phyloP scores from a whole-genome alignment of 345 rosid genomes.

The Excoecaria agallocha region DNA sequence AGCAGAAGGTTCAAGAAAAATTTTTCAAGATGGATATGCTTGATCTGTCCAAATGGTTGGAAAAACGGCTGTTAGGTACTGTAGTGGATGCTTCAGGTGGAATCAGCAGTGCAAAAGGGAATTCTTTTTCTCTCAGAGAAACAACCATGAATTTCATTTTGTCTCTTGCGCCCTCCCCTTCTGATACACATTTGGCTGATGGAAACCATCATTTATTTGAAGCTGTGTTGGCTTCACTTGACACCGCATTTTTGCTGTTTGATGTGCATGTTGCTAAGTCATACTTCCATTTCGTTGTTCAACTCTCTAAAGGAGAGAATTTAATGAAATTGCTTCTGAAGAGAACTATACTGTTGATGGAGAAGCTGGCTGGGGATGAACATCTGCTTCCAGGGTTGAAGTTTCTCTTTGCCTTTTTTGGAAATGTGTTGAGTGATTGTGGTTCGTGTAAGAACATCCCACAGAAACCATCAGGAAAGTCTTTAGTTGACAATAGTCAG shows the following conservation, averaged over 20 bases:
- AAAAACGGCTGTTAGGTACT: conserved; percentile 80
- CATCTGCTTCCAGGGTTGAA: conserved; percentile 71
- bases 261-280: conserved; percentile 74
- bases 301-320: conserved; percentile 67
- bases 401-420: conserved; percentile 80
- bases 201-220: conserved; percentile 75
- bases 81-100: conserved; percentile 49
- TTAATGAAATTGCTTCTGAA: conserved; percentile 63
- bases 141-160: conserved; percentile 72
- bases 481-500: conserved; percentile 42
- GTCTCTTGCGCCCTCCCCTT: conserved; percentile 50
- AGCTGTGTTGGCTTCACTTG: conserved; percentile 73
- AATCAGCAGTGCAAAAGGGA: conserved; percentile 50
- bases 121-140: conserved; percentile 67
- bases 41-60: conserved; percentile 76
- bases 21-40: conserved; percentile 66
- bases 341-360: conserved; percentile 66
- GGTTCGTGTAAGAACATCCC: conserved; percentile 45
- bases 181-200: conserved; percentile 43
- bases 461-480: conserved; percentile 50
- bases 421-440: conserved; percentile 60
- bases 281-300: conserved; percentile 73
- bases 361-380: conserved; percentile 67
- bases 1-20: conserved; percentile 52
- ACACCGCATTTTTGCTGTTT: conserved; percentile 70